Conservation (phyloP, 352 stramenopile species). For the Phytophthora parvispora region DNA sequence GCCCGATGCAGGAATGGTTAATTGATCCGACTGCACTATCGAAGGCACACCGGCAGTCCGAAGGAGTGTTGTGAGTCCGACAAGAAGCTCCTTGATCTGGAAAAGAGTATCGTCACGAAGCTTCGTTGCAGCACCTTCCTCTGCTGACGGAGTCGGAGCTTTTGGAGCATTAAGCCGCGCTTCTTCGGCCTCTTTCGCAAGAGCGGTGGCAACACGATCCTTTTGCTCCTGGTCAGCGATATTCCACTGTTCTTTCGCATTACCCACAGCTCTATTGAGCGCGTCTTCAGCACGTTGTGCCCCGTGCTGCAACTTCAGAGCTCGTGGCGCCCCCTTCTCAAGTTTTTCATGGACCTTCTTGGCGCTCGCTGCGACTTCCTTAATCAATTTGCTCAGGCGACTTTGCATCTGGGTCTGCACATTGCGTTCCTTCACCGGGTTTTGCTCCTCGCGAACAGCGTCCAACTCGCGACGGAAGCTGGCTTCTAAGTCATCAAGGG, state of each 20-base stretch:
- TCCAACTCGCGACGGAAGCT: constrained; percentile 55
- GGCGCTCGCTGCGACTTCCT: constrained; percentile 41
- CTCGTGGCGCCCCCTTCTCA: constrained; percentile 29
- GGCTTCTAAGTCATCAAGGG: constrained; percentile 50
- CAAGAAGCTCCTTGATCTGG: constrained; percentile 69
- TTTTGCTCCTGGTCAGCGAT: constrained; percentile 22
- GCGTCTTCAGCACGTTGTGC: constrained; percentile 31
- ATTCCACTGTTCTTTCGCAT: constrained; percentile 33
- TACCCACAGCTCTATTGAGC: constrained; percentile 22
- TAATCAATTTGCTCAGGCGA: constrained; percentile 39
- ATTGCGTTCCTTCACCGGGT: constrained; percentile 59
- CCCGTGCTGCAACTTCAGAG: constrained; percentile 16
- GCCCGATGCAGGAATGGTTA: too few species aligned
- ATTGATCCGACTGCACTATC: not conserved
- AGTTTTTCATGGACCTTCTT: constrained; percentile 41
- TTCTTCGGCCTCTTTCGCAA: constrained; percentile 1
- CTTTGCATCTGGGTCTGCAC: constrained; percentile 51
- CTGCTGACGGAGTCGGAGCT: not conserved
- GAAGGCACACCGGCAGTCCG: constrained; percentile 17
- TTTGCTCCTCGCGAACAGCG: constrained; percentile 62
- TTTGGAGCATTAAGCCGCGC: not conserved
- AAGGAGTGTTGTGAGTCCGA: constrained; percentile 42
- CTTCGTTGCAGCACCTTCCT: constrained; percentile 26
- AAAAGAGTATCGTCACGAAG: constrained; percentile 54
- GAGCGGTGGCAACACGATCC: not conserved